phyloP scores from a whole-genome alignment of 2,329 filamentous ascomycete species.

The Colletotrichum lini region DNA sequence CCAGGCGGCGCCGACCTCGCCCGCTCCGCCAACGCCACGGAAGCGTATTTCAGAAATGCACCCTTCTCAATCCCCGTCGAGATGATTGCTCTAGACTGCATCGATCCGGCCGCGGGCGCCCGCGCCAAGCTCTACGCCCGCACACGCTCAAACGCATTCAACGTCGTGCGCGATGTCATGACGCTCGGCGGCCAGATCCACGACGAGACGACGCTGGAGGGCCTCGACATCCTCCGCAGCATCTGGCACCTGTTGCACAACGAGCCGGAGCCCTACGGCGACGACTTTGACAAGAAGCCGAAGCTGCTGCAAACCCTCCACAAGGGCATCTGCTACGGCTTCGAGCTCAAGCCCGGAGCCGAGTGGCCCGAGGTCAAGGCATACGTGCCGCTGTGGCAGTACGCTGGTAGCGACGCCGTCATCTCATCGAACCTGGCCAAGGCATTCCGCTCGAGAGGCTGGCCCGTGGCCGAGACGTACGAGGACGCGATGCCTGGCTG shows the following conservation, averaged over 20 bases:
- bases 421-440: constrained; percentile 38
- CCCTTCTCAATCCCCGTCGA: constrained; percentile 45
- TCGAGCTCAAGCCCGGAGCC: constrained; percentile 46
- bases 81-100: constrained; percentile 48
- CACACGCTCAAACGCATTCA: constrained; percentile 46
- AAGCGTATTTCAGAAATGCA: constrained; percentile 43
- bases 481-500: constrained; percentile 30
- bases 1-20: constrained; percentile 42
- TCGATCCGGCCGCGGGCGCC: constrained; percentile 46
- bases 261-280: constrained; percentile 41
- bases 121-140: constrained; percentile 48
- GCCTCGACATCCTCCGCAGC: constrained; percentile 44
- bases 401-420: constrained; percentile 40
- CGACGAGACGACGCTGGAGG: constrained; percentile 44
- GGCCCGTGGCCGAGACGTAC: constrained; percentile 40
- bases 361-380: constrained; percentile 46
- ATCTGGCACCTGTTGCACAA: constrained; percentile 48
- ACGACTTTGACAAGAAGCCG: constrained; percentile 39
- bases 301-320: constrained; percentile 33
- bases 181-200: constrained; percentile 45
- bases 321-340: constrained; percentile 47
- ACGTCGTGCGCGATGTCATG: constrained; percentile 45
- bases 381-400: constrained; percentile 49
- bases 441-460: constrained; percentile 36
- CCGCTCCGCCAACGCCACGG: constrained; percentile 43